phyloP scores from a whole-genome alignment of 768 basidiomycete genomes.

The Kondoa subrosea region DNA sequence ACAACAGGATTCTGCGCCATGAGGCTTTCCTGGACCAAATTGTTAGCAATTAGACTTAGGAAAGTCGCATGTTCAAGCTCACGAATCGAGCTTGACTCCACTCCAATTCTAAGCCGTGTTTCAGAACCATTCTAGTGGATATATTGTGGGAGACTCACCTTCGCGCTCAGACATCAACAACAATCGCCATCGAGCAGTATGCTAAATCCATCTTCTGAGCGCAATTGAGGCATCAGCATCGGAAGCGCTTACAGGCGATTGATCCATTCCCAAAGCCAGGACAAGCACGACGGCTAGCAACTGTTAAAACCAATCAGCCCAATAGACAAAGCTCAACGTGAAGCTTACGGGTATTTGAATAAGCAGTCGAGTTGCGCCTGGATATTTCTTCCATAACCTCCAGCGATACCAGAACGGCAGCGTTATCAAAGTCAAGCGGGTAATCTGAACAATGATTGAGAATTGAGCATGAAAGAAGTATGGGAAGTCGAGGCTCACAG shows the following conservation, averaged over 20 bases:
- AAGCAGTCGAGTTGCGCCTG: conserved; percentile 31
- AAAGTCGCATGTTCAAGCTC: neutral
- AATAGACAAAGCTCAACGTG: no score
- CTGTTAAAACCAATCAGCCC: no score
- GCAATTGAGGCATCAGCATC: neutral
- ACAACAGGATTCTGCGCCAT: conserved; percentile 32
- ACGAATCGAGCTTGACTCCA: conserved; percentile 1
- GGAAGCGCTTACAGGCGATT: conserved; percentile 26
- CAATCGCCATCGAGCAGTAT: conserved; percentile 36
- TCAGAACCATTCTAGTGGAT: neutral
- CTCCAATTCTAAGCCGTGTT: neutral
- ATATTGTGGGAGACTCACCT: conserved; percentile 31
- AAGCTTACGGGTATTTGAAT: conserved; percentile 37
- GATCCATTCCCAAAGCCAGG: conserved; percentile 36
- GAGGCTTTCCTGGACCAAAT: conserved; percentile 34
- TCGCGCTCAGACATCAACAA: conserved; percentile 37
- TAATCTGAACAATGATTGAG: conserved; percentile 32
- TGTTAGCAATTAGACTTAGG: neutral
- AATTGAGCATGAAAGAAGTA: conserved; percentile 22
- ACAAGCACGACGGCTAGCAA: conserved; percentile 36
- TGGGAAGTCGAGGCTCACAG: no score
- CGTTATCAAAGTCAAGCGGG: conserved; percentile 30
- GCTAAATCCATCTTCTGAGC: neutral
- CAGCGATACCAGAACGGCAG: conserved; percentile 31
- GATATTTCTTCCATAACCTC: conserved; percentile 35